Evolutionary conservation across 768 basidiomycete species (phyloP), one percentile per base, ranked within the genome.

Genomic region (Kwoniella europaea): DNA sequence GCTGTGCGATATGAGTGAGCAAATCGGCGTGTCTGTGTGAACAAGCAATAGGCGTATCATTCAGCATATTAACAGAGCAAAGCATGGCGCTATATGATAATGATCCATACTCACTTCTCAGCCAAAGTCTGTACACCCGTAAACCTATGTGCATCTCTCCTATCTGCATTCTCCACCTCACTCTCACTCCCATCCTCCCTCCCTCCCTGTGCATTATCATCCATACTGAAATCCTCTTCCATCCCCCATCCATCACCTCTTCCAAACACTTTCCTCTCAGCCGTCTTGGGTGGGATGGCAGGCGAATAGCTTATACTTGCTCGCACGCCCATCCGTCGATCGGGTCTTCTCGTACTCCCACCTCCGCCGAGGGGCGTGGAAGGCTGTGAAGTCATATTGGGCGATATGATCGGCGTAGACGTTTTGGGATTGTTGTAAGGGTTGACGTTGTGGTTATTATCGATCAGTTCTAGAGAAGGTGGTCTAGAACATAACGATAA

Each of bases 11-110:
- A 2, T 66, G 46, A 2, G 74, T 75, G 4, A 81, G 65, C 3
- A 81, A 65, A 27, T 81, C 80, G 24, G 76, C 76, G 57, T 81
- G 78, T 68, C 80, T 81, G 54, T 5, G 16, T 7, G 58, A 61
- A 10, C 2, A 44, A 24, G 10, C 18, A 10, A 22, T 57, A 15
- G 46, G 44, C 1, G 20, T 41, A 18, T 29, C 35, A 16, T 18
- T 35, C 35, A 35, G 35, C 35, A 9, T 35, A 35, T 6, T 35
- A 35, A 4, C 35, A 35, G 35, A 35, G 35, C 5, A 35, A 35
- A 35, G 35, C 35, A 6, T 35, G 35, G 35, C 35, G 35, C 7
- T 5, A 35, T 35, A 35, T 35, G 35, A 6, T 9, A 6, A 35
- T 35, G n/a, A 4, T 35, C 35, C 7, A 35, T 35, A 71, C 76